phyloP scores from a whole-genome alignment of 169 alveolate genomes.

The Ichthyophthirius multifiliis region DNA sequence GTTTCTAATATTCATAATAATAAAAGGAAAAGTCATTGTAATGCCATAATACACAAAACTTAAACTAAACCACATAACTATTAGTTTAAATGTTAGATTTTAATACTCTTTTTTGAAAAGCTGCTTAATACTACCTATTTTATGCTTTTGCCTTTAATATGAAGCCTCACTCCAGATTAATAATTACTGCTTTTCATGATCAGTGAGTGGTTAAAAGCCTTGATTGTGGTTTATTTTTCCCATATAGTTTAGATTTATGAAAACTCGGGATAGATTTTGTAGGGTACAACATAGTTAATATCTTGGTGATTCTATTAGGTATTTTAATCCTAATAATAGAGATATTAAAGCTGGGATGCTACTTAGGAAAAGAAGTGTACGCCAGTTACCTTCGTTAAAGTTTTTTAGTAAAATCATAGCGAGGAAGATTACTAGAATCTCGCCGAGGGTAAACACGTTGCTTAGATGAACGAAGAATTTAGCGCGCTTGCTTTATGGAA shows the following conservation, averaged over 20 bases:
- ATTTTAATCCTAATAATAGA: background rate
- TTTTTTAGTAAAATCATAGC: background rate
- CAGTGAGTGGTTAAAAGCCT: background rate
- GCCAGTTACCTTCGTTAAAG: background rate
- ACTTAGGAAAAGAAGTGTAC: background rate
- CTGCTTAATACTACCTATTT: background rate
- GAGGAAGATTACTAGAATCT: background rate
- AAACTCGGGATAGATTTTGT: background rate
- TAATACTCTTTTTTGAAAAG: background rate
- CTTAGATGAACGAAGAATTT: background rate
- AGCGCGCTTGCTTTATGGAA: background rate
- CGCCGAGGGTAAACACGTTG: slow-evolving; percentile 5
- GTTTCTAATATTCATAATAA: background rate
- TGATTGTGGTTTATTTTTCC: background rate
- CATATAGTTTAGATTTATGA: background rate
- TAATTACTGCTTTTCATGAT: background rate
- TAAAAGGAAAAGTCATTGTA: background rate
- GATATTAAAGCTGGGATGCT: background rate
- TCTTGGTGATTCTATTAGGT: background rate
- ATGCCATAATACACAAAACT: slow-evolving; percentile 6
- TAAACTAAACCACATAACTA: slow-evolving; percentile 18
- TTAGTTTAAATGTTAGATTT: background rate
- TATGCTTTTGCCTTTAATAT: background rate
- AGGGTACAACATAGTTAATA: background rate
- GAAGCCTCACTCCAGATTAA: background rate